Percentiles rank a stretch among this genome's conserved stretches.
Conservation (phyloP, 352 stramenopile species). For the Labyrinthula sp. region DNA sequence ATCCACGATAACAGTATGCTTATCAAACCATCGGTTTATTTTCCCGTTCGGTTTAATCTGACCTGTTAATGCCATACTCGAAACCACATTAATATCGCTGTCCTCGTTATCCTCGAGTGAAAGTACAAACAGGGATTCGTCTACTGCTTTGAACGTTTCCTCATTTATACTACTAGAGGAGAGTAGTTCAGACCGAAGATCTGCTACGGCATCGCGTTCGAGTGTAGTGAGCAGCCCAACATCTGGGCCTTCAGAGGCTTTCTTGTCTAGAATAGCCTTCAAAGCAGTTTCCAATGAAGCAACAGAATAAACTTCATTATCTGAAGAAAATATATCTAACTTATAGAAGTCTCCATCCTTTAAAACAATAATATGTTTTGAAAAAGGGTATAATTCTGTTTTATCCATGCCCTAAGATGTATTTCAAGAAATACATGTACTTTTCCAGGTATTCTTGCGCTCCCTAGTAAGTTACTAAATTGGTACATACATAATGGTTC, state of each 20-base stretch:
- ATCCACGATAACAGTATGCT: slow-evolving; percentile 62
- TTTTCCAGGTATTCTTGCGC: slow-evolving; percentile 53
- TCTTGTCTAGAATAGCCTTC: too few species aligned
- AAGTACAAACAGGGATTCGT: slow-evolving; percentile 63
- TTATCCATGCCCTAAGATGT: too few species aligned
- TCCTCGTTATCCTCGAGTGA: slow-evolving; percentile 48
- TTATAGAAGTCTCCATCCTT: too few species aligned
- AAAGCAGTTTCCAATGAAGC: too few species aligned
- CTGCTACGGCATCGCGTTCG: slow-evolving; percentile 57
- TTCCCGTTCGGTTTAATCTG: slow-evolving; percentile 44
- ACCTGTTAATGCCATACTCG: too few species aligned
- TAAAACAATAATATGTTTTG: too few species aligned
- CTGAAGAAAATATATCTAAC: too few species aligned
- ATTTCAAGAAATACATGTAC: too few species aligned
- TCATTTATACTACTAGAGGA: slow-evolving; percentile 46
- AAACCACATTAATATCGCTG: too few species aligned
- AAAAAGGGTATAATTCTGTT: too few species aligned
- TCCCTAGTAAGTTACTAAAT: slow-evolving; percentile 60
- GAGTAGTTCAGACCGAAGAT: slow-evolving; percentile 48
- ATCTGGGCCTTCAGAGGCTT: too few species aligned
- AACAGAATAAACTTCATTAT: too few species aligned
- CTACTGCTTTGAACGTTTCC: slow-evolving; percentile 49
- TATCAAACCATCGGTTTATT: slow-evolving; percentile 74
- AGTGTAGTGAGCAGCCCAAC: slow-evolving; percentile 46
- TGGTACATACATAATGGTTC: slow-evolving; percentile 60